Base-by-base conservation (phyloP, 768 basidiomycete species). In the Agrocybe pediades region DNA sequence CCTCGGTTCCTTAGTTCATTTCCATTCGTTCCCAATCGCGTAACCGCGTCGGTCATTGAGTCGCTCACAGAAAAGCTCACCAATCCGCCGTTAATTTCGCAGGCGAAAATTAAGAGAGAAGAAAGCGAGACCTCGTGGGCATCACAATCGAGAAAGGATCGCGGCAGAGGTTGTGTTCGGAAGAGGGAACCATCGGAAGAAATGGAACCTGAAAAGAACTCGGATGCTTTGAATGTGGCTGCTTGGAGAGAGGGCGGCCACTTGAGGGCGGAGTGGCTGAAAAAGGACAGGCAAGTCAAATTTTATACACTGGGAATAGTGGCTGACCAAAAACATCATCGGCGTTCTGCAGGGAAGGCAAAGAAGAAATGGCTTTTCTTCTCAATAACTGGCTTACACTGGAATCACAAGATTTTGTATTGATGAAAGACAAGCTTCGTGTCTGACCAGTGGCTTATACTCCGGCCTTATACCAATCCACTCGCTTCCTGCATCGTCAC, bases 11-110 rank as follows among this genome's bases (percentile, higher is more conserved):
- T 70, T 30, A 69, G 71, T 56, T 78, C 80, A 16, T 85, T 84
- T 55, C 87, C 85, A 0, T 87, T 88, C 68, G 76, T 80, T 43
- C 84, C 84, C 23, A 86, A 85, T 67, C 75, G 86, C 60, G 73
- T 79, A 36, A 79, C 79, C 19, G 80, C 84, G 55, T 68, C 69
- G 43, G 73, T 80, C 16, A 72, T 83, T 62, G 75, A 76, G 61
- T 76, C 77, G n/a, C 64, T 85, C 63, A 71, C 87, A 41, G 74
- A 78, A 57, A 72, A 76, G 62, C 72, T 86, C 55, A 67, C 70
- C 51, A 57, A 65, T 40, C 62, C 65, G 24, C 69, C 73, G 52
- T 62, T 69, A 56, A 61, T 62, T 61, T 67, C 69, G 56, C 64
- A 65, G 63, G 63, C 70, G 64, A 66, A 70, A 57, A 72, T 76